These are phyloP conservation scores for Pyrus pyrifolia DNA, from an alignment of 306 rosid species.

Conservation along the genomic window DNA sequence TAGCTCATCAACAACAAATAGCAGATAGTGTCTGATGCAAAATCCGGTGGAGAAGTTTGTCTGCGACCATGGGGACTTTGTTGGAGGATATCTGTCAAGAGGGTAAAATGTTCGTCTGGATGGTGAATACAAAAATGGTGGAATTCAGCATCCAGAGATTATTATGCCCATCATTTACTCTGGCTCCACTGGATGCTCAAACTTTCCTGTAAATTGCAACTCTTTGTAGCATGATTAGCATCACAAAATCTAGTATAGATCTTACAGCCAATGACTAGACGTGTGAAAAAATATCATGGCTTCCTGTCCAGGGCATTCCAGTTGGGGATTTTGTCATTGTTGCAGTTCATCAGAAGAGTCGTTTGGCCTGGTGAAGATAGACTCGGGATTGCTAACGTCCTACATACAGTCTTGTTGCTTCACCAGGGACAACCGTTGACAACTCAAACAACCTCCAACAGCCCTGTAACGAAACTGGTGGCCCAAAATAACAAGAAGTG, in stretches of 20 bases:
- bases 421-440: neutral
- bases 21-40: neutral
- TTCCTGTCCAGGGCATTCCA: neutral
- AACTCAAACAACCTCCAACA: neutral
- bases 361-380: neutral
- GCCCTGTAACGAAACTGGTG: neutral
- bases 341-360: neutral
- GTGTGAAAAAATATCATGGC: too few species aligned
- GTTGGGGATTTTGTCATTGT: neutral
- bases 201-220: neutral
- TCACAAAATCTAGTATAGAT: neutral
- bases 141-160: neutral
- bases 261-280: neutral
- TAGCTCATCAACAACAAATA: neutral
- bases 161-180: neutral
- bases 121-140: neutral
- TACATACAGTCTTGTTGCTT: neutral
- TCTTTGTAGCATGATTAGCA: neutral
- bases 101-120: neutral
- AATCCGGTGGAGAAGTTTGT: neutral
- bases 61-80: neutral
- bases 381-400: neutral
- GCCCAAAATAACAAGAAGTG: neutral
- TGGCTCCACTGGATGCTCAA: constrained; percentile 2
- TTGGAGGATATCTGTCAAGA: neutral